A percentile compares a stretch with the other conserved stretches of the same genome.
These are phyloP conservation scores for Aspergillus brasiliensis DNA, from an alignment of 2,329 filamentous ascomycete species.

Conservation along the genomic window DNA sequence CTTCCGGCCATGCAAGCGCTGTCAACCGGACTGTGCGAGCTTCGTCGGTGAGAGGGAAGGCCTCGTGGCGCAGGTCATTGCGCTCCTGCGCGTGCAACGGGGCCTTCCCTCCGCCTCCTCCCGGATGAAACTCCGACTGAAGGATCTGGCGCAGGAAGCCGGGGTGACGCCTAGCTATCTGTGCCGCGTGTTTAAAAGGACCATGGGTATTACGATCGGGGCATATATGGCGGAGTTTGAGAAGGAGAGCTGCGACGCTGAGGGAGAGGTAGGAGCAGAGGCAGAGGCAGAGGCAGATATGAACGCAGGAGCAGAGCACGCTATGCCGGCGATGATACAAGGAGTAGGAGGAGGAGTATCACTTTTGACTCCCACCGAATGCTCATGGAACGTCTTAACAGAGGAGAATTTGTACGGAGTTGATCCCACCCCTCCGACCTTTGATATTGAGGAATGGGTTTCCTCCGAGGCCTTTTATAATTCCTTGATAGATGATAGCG, in stretches of 20 bases:
- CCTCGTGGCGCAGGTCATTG: background rate
- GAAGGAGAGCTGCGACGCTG: too few species aligned
- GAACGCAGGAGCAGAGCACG: background rate
- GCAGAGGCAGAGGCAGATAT: background rate
- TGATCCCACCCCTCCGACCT: too few species aligned
- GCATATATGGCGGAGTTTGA: slow-evolving; percentile 32
- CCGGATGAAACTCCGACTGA: slow-evolving; percentile 40
- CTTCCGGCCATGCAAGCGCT: slow-evolving; percentile 62
- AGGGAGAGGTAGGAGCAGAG: too few species aligned
- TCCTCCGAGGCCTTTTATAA: too few species aligned
- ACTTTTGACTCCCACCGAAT: too few species aligned
- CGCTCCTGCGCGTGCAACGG: background rate
- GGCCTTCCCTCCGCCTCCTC: too few species aligned
- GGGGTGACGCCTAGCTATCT: slow-evolving; percentile 62
- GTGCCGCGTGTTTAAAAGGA: slow-evolving; percentile 61
- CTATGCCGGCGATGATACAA: background rate
- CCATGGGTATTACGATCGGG: slow-evolving; percentile 53
- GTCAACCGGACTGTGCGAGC: slow-evolving; percentile 47
- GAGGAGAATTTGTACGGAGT: background rate
- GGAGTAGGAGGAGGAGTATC: too few species aligned
- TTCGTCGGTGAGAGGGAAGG: slow-evolving; percentile 9
- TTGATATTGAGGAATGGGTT: too few species aligned
- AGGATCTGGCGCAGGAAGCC: slow-evolving; percentile 53
- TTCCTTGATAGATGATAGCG: too few species aligned
- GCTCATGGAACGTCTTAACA: too few species aligned